A percentile compares a stretch with the other conserved stretches of the same genome.
Evolutionary conservation across 163 green algal genomes (phyloP).

Genomic region (Prototheca wickerhamii): DNA sequence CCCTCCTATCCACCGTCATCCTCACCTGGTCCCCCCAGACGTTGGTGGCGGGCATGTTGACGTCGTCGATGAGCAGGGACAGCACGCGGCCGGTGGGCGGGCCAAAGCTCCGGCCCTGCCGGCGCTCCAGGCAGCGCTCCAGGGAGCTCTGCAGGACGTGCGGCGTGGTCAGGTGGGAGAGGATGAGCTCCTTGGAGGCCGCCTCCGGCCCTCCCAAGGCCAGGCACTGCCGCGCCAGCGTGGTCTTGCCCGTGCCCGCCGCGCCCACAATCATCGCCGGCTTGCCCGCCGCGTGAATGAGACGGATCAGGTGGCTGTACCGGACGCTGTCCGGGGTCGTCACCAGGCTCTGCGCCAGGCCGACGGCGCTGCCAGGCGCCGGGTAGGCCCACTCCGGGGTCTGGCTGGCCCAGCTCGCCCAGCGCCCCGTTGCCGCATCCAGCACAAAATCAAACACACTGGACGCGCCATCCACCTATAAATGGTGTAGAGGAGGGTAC

Average conservation of each 20-base stretch:
- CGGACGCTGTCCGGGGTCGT: conserved; percentile 83
- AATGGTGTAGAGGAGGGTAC: no score
- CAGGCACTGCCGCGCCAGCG: conserved; percentile 79
- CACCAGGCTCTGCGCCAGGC: conserved; percentile 82
- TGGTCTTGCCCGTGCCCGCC: conserved; percentile 88
- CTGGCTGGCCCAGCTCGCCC: conserved; percentile 70
- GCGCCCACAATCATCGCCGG: conserved; percentile 65
- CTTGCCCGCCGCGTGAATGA: conserved; percentile 38
- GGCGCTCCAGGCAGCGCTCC: conserved; percentile 72
- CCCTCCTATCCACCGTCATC: not conserved
- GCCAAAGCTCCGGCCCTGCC: conserved; percentile 81
- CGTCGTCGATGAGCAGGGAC: conserved; percentile 87
- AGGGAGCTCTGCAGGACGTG: conserved; percentile 80
- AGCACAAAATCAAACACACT: conserved; percentile 85
- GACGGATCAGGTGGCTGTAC: conserved; percentile 42
- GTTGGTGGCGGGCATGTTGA: conserved; percentile 88
- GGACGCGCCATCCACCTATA: not conserved
- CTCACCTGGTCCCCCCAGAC: conserved; percentile 87
- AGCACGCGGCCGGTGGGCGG: conserved; percentile 76
- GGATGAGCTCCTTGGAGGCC: conserved; percentile 83
- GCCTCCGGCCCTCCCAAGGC: not conserved
- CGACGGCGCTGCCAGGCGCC: conserved; percentile 48
- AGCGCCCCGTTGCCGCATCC: conserved; percentile 49
- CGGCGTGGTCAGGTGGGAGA: conserved; percentile 84
- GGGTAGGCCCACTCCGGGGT: conserved; percentile 82